Percentiles rank a stretch among this genome's conserved stretches.
Conservation (phyloP, 306 rosid species). For the Canavalia gladiata region DNA sequence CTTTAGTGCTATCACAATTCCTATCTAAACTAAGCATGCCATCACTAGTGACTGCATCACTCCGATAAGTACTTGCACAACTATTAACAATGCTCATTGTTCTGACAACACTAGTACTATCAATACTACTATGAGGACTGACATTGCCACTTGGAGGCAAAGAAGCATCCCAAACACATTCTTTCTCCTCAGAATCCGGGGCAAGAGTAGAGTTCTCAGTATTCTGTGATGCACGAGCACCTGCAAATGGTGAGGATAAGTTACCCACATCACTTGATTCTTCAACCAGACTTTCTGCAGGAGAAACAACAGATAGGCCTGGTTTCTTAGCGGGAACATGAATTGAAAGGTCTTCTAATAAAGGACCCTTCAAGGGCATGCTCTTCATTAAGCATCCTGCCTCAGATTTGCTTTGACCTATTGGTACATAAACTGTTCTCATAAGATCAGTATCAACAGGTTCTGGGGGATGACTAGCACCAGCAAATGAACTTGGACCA, state of each 20-base stretch:
- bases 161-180: constrained; percentile 96
- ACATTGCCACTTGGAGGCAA: constrained; percentile 96
- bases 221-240: constrained; percentile 68
- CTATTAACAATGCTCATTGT: constrained; percentile 91
- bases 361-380: constrained; percentile 79
- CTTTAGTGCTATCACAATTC: constrained; percentile 78
- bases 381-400: constrained; percentile 75
- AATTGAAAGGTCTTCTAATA: constrained; percentile 79
- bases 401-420: constrained; percentile 75
- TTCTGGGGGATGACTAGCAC: constrained; percentile 97
- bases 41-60: constrained; percentile 82
- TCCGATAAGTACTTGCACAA: constrained; percentile 79
- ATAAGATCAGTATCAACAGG: constrained; percentile 88
- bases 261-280: constrained; percentile 61
- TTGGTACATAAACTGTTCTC: constrained; percentile 77
- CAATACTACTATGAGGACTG: constrained; percentile 90
- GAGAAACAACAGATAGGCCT: constrained; percentile 61
- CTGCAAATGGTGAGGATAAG: constrained; percentile 59
- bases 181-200: constrained; percentile 82
- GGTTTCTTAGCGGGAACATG: constrained; percentile 71
- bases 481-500: constrained; percentile 74
- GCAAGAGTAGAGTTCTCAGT: constrained; percentile 61
- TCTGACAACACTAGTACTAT: constrained; percentile 79
- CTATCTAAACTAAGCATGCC: constrained; percentile 87
- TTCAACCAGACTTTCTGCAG: constrained; percentile 69